Percentiles rank a stretch among this genome's conserved stretches.
phyloP scores from a whole-genome alignment of 192 early-diverging fungal genomes.

The Gonapodya sp. region DNA sequence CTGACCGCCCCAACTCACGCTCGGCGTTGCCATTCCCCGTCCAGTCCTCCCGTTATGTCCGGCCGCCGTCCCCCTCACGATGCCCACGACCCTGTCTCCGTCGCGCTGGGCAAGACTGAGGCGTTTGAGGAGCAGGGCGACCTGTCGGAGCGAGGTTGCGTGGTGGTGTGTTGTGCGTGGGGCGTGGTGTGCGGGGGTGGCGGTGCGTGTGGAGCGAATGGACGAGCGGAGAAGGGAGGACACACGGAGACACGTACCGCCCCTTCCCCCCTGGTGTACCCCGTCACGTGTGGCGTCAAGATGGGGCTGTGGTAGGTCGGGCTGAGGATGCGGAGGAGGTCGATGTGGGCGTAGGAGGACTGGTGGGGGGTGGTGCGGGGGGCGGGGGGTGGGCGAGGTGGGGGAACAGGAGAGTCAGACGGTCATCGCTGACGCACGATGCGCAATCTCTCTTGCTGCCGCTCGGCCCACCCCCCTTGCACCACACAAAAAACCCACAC shows the following conservation, averaged over 20 bases:
- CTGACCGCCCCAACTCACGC: too few species aligned
- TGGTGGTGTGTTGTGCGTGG: too few species aligned
- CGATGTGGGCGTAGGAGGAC: slow-evolving; percentile 11
- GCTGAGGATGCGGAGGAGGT: background rate
- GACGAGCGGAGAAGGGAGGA: background rate
- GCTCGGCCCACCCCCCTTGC: too few species aligned
- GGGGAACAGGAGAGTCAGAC: background rate
- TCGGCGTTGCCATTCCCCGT: slow-evolving; percentile 5
- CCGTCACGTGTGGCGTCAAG: background rate
- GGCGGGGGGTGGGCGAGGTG: background rate
- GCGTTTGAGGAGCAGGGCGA: slow-evolving; percentile 1
- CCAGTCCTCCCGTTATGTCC: slow-evolving; percentile 8
- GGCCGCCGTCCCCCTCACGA: background rate
- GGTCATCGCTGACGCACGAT: too few species aligned
- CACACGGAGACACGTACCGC: background rate
- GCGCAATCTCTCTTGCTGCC: too few species aligned
- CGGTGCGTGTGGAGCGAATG: background rate
- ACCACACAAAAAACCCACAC: too few species aligned
- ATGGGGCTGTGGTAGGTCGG: slow-evolving; percentile 5
- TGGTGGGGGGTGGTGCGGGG: background rate
- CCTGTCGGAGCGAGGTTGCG: background rate
- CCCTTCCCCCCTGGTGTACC: slow-evolving; percentile 7
- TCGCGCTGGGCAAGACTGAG: background rate
- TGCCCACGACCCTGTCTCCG: background rate
- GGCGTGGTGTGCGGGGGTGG: too few species aligned